Percentiles rank a stretch among this genome's conserved stretches.
Conservation (phyloP, 2,329 filamentous ascomycete species). For the Parastagonospora avenae region DNA sequence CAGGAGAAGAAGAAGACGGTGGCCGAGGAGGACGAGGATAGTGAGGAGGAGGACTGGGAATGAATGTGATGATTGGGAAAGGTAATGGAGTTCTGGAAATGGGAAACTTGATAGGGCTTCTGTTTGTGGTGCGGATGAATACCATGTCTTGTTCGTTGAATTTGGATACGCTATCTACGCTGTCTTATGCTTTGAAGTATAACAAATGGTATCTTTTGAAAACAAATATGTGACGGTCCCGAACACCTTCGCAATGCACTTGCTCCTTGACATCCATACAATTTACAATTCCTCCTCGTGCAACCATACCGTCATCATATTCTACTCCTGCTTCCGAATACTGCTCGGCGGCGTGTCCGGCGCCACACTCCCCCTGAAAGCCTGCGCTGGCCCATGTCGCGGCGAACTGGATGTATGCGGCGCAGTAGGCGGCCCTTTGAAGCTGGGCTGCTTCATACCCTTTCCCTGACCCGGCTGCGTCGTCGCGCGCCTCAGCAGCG, state of each 20-base stretch:
- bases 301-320: too few species aligned
- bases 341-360: constrained; percentile 38
- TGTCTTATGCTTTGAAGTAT: not conserved
- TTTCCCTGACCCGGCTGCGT: constrained; percentile 25
- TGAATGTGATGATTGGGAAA: constrained; percentile 40
- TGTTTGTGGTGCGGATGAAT: not conserved
- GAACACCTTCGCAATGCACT: not conserved
- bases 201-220: constrained; percentile 8
- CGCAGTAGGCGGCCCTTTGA: constrained; percentile 24
- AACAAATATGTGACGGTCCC: not conserved
- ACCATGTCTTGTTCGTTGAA: not conserved
- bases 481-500: constrained; percentile 41
- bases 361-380: constrained; percentile 18
- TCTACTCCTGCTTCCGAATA: constrained; percentile 12
- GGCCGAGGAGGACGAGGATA: constrained; percentile 63
- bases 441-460: constrained; percentile 28
- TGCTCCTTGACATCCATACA: too few species aligned
- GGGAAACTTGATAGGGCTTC: not conserved
- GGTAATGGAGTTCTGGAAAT: not conserved
- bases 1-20: constrained; percentile 55
- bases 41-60: constrained; percentile 70
- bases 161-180: not conserved
- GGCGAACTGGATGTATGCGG: constrained; percentile 29
- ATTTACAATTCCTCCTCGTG: too few species aligned
- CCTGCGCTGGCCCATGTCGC: constrained; percentile 5